Evolutionary conservation across 768 basidiomycete species (phyloP).

Genomic region (Cyclocybe aegerita): DNA sequence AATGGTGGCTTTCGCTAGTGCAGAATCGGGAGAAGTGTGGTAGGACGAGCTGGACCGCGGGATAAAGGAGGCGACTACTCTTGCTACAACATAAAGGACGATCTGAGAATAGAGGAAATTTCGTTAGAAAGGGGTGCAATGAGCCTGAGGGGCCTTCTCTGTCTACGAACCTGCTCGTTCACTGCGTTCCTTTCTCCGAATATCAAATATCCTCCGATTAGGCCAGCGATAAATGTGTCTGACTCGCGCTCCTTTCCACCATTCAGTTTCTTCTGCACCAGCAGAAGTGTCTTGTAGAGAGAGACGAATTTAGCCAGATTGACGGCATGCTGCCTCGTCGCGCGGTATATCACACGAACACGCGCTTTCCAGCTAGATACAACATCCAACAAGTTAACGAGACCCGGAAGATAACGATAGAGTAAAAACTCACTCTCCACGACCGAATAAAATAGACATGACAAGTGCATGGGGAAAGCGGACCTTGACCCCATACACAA

Average conservation of each 20-base stretch:
- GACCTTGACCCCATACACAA: conserved; percentile 89
- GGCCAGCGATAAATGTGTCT: conserved; percentile 92
- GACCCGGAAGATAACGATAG: conserved; percentile 3
- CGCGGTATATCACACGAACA: conserved; percentile 64
- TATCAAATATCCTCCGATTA: conserved; percentile 87
- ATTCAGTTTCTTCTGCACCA: conserved; percentile 80
- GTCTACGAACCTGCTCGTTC: conserved; percentile 78
- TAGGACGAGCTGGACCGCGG: conserved; percentile 70
- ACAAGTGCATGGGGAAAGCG: conserved; percentile 95
- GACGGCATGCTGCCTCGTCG: conserved; percentile 87
- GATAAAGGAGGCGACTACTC: conserved; percentile 89
- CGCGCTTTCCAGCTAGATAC: conserved; percentile 70
- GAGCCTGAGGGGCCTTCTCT: background rate
- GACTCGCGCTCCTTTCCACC: conserved; percentile 76
- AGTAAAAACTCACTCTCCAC: conserved; percentile 71
- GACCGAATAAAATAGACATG: conserved; percentile 93
- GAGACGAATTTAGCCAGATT: conserved; percentile 95
- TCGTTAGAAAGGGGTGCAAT: background rate
- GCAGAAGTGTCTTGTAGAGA: conserved; percentile 83
- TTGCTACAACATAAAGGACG: conserved; percentile 92
- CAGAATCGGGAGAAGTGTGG: conserved; percentile 40
- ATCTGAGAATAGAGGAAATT: conserved; percentile 52
- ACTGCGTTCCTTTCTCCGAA: conserved; percentile 86
- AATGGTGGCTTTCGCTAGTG: conserved; percentile 40
- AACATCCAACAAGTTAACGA: conserved; percentile 9